Evolutionary conservation across 257 asterid genomes (phyloP).

Genomic region (Ligustrum vulgare): DNA sequence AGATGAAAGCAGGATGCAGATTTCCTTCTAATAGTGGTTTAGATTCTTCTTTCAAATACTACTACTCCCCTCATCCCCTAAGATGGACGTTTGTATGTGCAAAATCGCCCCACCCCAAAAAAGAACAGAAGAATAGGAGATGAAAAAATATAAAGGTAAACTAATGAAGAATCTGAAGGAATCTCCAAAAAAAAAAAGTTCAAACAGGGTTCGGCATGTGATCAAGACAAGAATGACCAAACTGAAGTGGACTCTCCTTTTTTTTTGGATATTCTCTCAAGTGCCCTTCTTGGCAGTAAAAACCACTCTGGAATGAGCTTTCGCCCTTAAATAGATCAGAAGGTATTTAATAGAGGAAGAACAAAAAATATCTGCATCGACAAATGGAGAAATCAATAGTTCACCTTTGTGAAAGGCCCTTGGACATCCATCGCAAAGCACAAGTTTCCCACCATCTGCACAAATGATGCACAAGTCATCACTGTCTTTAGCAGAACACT

Average conservation of each 20-base stretch:
- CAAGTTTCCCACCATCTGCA: slow-evolving; percentile 98
- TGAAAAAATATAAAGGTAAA: not conserved
- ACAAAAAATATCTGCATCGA: not conserved
- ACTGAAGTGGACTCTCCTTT: not conserved
- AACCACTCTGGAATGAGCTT: not conserved
- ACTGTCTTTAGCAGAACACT: slow-evolving; percentile 62
- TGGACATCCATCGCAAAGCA: slow-evolving; percentile 99
- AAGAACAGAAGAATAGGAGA: not conserved
- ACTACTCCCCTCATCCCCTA: not conserved
- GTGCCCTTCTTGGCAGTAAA: not conserved
- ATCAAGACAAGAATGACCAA: slow-evolving; percentile 4
- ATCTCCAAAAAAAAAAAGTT: not conserved
- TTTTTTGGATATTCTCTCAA: not conserved
- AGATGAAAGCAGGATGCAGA: not conserved
- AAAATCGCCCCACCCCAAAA: not conserved
- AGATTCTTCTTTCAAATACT: not conserved
- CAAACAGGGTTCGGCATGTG: not conserved
- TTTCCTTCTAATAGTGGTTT: not conserved
- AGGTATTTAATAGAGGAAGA: not conserved
- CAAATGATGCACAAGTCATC: slow-evolving; percentile 96
- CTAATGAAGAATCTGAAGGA: slow-evolving; percentile 5
- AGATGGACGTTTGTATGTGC: not conserved
- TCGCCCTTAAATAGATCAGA: not conserved
- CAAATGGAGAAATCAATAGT: slow-evolving; percentile 22
- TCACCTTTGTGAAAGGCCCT: slow-evolving; percentile 97